A percentile compares a stretch with the other conserved stretches of the same genome.
Evolutionary conservation across 768 basidiomycete genomes (phyloP).

Genomic region (Cyathus striatus): DNA sequence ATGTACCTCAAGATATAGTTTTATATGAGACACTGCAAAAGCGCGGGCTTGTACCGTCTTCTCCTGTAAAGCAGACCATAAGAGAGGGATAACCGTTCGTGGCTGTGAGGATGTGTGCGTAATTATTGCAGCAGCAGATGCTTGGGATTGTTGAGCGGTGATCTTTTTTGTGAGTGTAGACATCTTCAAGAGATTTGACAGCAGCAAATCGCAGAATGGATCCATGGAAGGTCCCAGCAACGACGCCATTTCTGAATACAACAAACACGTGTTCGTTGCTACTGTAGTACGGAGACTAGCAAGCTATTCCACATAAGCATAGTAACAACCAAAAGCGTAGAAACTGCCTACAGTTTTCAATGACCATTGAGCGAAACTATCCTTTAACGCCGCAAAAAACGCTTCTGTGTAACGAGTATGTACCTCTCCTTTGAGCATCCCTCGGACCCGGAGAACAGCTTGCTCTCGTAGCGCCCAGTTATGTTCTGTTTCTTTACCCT

Average conservation of each 20-base stretch:
- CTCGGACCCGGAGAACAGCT: conserved; percentile 71
- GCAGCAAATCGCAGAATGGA: conserved; percentile 70
- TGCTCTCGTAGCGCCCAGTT: conserved; percentile 88
- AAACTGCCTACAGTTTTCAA: conserved; percentile 75
- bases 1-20: conserved; percentile 70
- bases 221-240: conserved; percentile 69
- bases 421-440: conserved; percentile 87
- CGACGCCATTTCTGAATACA: conserved; percentile 71
- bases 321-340: neutral
- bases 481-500: conserved; percentile 97
- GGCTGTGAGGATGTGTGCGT: conserved; percentile 67
- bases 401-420: conserved; percentile 67
- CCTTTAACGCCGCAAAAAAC: conserved; percentile 73
- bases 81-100: conserved; percentile 58
- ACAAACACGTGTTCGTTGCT: conserved; percentile 66
- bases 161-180: conserved; percentile 92
- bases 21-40: conserved; percentile 65
- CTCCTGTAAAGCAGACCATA: conserved; percentile 69
- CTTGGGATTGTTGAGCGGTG: conserved; percentile 80
- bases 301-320: conserved; percentile 42
- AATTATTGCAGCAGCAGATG: conserved; percentile 62
- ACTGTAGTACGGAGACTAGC: conserved; percentile 90
- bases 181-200: conserved; percentile 80
- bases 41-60: conserved; percentile 76
- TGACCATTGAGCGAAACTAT: conserved; percentile 75